Evolutionary conservation across 441 rosid species (phyloP), one percentile per base, ranked within the genome.

Genomic region (Croton setiger): DNA sequence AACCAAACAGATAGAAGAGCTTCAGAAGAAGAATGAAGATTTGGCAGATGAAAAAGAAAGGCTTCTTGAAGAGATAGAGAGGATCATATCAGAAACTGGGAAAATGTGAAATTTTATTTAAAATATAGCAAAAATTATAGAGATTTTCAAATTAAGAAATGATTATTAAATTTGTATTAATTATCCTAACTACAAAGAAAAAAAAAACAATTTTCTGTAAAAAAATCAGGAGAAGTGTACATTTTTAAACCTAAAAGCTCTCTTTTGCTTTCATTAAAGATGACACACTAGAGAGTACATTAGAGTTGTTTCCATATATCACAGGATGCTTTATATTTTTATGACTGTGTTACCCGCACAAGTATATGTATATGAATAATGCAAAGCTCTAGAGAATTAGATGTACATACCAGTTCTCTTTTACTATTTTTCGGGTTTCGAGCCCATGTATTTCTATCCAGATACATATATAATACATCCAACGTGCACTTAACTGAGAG

Each of bases 1-100:
- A 74, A 87, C 91, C 0, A 88, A 85, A 75, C 91, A 84, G 74
- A 87, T 88, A 68, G 87, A 88, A 76, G 95, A 88, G 67, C 80
- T 88, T 57, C 95, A 88, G 75, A 82, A 84, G 78, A 84, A 77
- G 74, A 88, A 88, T 20, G 85, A 85, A 31, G 91, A 85, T 18
- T 67, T 88, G 76, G 44, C 63, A 0, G 87, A 85, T 27, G 95
- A 88, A 64, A 88, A 88, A 65, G 91, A 85, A 65, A 84, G 95
- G 8, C 91, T 88, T 39, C 73, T 87, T 0, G 91, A 88, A 75
- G 91, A 85, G 68, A 88, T 87, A 48, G 90, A 85, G 74, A 82
- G 91, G 72, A 82, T 87, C 49, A 49, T 87, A 7, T 65, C 82
- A 8, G 83, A 87, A 43, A 20, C 81, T 10, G 80, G 82, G 37